Evolutionary conservation across 345 rosid species (phyloP).

Genomic region (Melaleuca alternifolia): DNA sequence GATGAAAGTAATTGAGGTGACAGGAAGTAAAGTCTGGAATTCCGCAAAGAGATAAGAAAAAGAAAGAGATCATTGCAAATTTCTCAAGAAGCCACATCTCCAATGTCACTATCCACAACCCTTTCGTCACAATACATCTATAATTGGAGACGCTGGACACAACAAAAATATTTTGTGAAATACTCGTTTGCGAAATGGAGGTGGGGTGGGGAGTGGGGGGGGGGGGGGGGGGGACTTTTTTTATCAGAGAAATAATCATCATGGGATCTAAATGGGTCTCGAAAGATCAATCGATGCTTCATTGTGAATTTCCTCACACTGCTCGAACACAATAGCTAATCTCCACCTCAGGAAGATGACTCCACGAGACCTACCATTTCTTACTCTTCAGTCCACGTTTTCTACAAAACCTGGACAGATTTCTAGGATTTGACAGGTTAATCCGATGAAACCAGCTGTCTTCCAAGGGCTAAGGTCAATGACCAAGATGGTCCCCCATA

Average conservation of each 20-base stretch:
- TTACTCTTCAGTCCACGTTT: background rate
- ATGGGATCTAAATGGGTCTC: too few species aligned
- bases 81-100: background rate
- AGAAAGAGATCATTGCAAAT: too few species aligned
- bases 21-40: background rate
- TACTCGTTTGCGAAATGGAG: background rate
- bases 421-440: background rate
- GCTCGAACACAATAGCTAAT: too few species aligned
- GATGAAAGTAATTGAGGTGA: background rate
- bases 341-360: too few species aligned
- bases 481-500: background rate
- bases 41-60: background rate
- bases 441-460: background rate
- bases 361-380: background rate
- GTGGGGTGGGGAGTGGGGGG: too few species aligned
- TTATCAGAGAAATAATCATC: too few species aligned
- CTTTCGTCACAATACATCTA: background rate
- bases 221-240: background rate
- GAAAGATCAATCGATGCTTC: too few species aligned
- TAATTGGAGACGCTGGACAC: background rate
- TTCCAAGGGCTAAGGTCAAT: background rate
- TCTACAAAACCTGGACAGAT: background rate
- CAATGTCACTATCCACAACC: background rate
- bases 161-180: background rate
- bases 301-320: too few species aligned